Evolutionary conservation across 805 yeast genomes (phyloP), one percentile per base, ranked within the genome.

Genomic region (Nakazawaea anatomiae): DNA sequence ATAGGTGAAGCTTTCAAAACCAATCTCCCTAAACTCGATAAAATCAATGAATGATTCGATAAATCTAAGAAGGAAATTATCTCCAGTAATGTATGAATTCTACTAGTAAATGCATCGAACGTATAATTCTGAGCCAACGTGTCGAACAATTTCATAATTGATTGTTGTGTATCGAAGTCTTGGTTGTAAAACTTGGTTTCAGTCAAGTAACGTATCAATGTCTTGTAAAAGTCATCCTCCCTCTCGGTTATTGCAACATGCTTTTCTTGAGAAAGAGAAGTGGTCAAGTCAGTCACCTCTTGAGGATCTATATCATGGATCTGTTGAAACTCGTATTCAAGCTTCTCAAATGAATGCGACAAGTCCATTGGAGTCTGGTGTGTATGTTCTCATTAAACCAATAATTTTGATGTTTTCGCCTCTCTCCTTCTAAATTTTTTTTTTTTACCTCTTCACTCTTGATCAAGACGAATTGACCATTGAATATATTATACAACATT

Each of bases 1-100:
- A 46, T 43, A 4, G 53, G 53, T 11, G 44, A 31, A 36, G 38
- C 39, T 25, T 39, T 42, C 32, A 39, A 27, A 2, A 51, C 9
- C 32, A 51, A 30, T 2, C 25, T 7, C 8, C 30, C 11, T 6
- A 51, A 27, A 27, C 43, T 42, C 6, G 39, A 10, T 25, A 51
- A 29, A 4, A 51, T 36, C 35, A 30, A 5, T 5, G 47, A 28
- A 36, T 46, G 38, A 5, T 30, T 12, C 4, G 44, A 18, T 30
- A 25, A 3, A 7, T 42, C 40, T 18, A 51, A 25, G 32, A 6
- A 14, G 28, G 18, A 4, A n/a, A 51, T 42, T 3, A 51, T 35
- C 30, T 39, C 44, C 7, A 10, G 6, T 11, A 42, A 31, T 10
- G 53, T n/a, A 12, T 14, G 25, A n/a, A 50, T 44, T 12, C 38